Evolutionary conservation across 768 basidiomycete species (phyloP), one percentile per base, ranked within the genome.

Genomic region (Phaffia australis): DNA sequence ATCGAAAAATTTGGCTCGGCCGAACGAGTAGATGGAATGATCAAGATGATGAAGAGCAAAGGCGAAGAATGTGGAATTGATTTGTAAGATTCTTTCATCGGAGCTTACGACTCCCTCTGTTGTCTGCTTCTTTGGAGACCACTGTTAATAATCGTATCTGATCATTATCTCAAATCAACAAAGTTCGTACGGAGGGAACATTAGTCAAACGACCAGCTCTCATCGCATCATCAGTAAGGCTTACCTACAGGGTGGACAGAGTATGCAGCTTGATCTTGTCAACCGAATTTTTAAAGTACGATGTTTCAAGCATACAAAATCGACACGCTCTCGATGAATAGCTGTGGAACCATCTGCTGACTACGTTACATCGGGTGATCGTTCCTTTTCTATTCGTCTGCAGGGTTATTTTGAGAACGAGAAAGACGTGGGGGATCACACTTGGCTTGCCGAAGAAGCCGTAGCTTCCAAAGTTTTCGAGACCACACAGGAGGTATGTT

Each of bases 221-320:
- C 88, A 89, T 74, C 82, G 88, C 15, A 79, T 91, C 30, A 79
- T 85, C 35, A 81, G 82, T 64, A 86, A 87, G 72, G 87, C 87
- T 1, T 85, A 79, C 74, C 76, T 80, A 69, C 68, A 83, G 23
- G 85, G 84, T 21, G 86, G 87, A 0, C 81, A 84, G 73, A 73
- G 79, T 15, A 72, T 81, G 46, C 88, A 89, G 74, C 73, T 82
- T 7, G 79, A 81, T 1, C 71, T 85, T 51, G 77, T 87, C 52
- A 79, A 80, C 29, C 79, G 78, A 25, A 75, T 88, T 3, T 88
- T 68, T 58, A 63, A 68, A 60, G 66, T 63, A 27, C 14, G 66
- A 15, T 14, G 19, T 21, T 59, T 21, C 18, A 27, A 19, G 16
- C 15, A 51, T 21, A 42, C 11, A 42, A 11, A 42, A 4, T 42